Evolutionary conservation across 2,329 filamentous ascomycete genomes (phyloP).

Genomic region (Trichoderma koningii): DNA sequence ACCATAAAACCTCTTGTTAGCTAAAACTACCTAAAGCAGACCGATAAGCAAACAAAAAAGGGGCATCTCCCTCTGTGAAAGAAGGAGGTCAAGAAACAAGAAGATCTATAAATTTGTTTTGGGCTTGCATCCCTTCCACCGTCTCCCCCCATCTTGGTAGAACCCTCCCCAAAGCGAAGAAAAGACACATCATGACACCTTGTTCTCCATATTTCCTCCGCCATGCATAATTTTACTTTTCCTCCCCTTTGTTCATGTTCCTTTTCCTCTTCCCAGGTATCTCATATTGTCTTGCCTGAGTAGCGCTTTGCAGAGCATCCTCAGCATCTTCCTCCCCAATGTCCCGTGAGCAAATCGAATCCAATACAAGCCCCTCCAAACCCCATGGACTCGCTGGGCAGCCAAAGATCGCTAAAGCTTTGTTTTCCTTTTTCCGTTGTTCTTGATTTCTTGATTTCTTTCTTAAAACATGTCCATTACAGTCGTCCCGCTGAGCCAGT

Average conservation of each 20-base stretch:
- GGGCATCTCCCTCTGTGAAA: too few relatives aligned
- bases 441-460: not conserved
- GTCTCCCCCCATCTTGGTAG: too few relatives aligned
- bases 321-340: not conserved
- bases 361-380: not conserved
- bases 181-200: slow-evolving; percentile 14
- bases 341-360: slow-evolving; percentile 8
- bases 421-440: not conserved
- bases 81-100: not conserved
- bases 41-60: too few relatives aligned
- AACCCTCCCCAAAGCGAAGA: not conserved
- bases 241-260: not conserved
- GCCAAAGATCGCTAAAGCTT: slow-evolving; percentile 19
- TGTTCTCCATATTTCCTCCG: slow-evolving; percentile 16
- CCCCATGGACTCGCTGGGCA: not conserved
- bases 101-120: slow-evolving; percentile 22
- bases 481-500: slow-evolving; percentile 4
- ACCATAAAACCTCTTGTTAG: too few relatives aligned
- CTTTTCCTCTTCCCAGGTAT: slow-evolving; percentile 15
- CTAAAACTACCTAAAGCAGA: too few relatives aligned
- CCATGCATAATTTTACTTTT: not conserved
- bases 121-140: slow-evolving; percentile 4
- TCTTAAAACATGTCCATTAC: slow-evolving; percentile 18
- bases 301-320: not conserved
- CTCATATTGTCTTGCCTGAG: slow-evolving; percentile 2